Evolutionary conservation across 2,329 filamentous ascomycete species (phyloP), one percentile per base, ranked within the genome.

Genomic region (Talaromyces funiculosus): DNA sequence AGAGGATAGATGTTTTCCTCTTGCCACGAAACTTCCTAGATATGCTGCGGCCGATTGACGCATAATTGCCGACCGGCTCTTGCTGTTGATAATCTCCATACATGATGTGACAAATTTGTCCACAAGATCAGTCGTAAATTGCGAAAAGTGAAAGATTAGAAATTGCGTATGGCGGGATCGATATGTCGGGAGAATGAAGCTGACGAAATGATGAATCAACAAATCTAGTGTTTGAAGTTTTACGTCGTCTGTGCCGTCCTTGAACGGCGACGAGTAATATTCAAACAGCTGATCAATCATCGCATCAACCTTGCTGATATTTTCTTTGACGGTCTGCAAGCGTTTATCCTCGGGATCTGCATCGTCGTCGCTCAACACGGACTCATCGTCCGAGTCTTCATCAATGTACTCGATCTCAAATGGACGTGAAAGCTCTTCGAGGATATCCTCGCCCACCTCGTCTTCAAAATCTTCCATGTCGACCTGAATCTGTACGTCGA

Each of bases 151-250:
- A 76, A 99, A 99, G 55, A 97, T 83, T 53, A 99, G 84, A 68
- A 97, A 99, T 69, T 99, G 94, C 0, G 92, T 92, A 73, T 97
- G 93, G 35, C 94, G 87, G 24, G 92, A 96, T 66, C 91, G 90
- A 72, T 94, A 92, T 14, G 92, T 95, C 3, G 92, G 92, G 31
- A 99, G 82, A 62, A 99, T 91, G 69, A 92, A 90, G 71, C 85
- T 89, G 63, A 88, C 85, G 70, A 99, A 99, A 71, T 96, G 92
- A 53, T 87, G 84, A 29, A 97, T 81, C 40, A 99, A 82, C 59
- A 90, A 86, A 57, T 90, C 87, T 67, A 96, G 90, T 54, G 86
- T 85, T 60, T 87, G 85, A 64, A 89, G 84, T 43, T 90, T 87
- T 60, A 86, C 81, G 53, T 87, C 83, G 12, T 86, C 85, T 38